Evolutionary conservation across 495 filamentous ascomycete species (phyloP), one percentile per base, ranked within the genome.

Genomic region (Penicillium verhagenii): DNA sequence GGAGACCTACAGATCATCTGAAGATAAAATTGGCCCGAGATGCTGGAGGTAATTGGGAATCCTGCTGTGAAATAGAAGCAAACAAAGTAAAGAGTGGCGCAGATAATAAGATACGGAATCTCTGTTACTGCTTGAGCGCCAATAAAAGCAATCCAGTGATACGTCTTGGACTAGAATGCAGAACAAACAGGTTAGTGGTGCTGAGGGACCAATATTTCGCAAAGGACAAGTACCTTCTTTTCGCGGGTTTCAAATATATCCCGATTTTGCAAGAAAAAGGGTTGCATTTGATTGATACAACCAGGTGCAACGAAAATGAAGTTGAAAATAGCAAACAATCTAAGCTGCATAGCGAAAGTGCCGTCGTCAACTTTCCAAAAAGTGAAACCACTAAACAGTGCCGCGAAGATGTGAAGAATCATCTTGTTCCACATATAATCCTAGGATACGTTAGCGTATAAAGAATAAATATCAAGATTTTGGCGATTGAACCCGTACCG

Each of bases 281-380:
- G 78, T 63, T 95, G 93, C 75, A 93, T 87, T 64, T 92, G 89
- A 60, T 94, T 94, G 64, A 92, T 91, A 38, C 94, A 84, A 28
- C 90, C 91, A 53, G 92, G 89, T 3, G 86, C 77, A 1, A 83
- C 80, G 67, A 86, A 88, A 50, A 83, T 78, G 10, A 89, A 82
- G 42, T 86, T 83, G 80, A 84, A 90, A 69, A 96, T 94, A 42
- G 89, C 67, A 60, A 76, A 75, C 2, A 75, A 55, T 44, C 70
- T 62, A 5, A 73, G 50, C 33, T 76, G 73, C 6, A 76, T 53
- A 9, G 58, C 61, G 25, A 72, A 73, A 4, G 71, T 62, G 6
- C 70, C 72, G n/a, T 74, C 56, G n/a, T 67, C 72, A 45, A 76
- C 64, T 20, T 74, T 76, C 67, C 68, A 78, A 49, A 78, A 78